A percentile compares a stretch with the other conserved stretches of the same genome.
Conservation (phyloP, 352 stramenopile genomes). For the Lagenidium sp. region DNA sequence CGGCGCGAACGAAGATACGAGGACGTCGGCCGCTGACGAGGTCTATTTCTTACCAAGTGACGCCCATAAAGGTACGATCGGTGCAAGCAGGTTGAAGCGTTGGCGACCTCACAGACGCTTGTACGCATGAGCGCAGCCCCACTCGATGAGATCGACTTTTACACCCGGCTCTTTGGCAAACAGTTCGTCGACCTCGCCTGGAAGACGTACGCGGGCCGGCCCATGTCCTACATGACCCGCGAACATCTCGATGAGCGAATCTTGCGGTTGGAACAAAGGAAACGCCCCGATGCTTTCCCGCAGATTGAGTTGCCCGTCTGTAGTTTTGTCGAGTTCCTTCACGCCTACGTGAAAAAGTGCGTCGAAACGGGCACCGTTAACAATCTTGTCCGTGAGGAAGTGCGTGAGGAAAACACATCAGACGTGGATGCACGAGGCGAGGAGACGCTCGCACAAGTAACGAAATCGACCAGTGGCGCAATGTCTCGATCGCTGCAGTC, state of each 20-base stretch:
- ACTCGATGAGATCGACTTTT: slow-evolving; percentile 55
- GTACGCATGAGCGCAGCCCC: too few species aligned
- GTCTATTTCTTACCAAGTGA: slow-evolving; percentile 15
- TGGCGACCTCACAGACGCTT: too few species aligned
- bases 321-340: slow-evolving; percentile 53
- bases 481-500: neutral
- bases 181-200: slow-evolving; percentile 48
- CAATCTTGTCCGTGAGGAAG: too few species aligned
- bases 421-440: too few species aligned
- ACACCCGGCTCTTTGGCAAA: slow-evolving; percentile 44
- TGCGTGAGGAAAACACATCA: too few species aligned
- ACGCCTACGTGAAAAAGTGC: slow-evolving; percentile 35
- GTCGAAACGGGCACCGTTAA: slow-evolving; percentile 13
- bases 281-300: slow-evolving; percentile 19
- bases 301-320: slow-evolving; percentile 22
- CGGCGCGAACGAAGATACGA: neutral
- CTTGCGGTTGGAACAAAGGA: slow-evolving; percentile 39
- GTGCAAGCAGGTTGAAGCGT: too few species aligned
- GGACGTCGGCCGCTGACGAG: slow-evolving; percentile 1
- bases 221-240: slow-evolving; percentile 18
- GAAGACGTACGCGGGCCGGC: slow-evolving; percentile 27
- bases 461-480: neutral
- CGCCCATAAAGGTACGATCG: slow-evolving; percentile 14
- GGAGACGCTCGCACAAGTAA: too few species aligned
- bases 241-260: slow-evolving; percentile 28